Base-by-base conservation (phyloP, 495 filamentous ascomycete genomes). In the Neurospora sp. region DNA sequence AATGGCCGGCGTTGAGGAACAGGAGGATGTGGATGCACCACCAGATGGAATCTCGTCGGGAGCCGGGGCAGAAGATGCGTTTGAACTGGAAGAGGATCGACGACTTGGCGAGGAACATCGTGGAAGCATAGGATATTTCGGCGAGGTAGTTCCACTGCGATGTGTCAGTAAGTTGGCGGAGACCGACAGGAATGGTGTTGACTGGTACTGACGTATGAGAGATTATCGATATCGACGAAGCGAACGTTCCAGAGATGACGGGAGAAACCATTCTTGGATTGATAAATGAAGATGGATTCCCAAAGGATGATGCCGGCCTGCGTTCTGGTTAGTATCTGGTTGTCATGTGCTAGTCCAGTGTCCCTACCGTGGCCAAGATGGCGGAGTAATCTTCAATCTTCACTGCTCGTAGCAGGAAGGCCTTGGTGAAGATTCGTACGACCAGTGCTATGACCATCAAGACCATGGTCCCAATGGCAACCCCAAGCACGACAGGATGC, bases 21-120 rank as follows among this genome's bases (percentile, higher is more conserved):
- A 82, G 71, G 4, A 82, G 53, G 3, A 8, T 61, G 20, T 80
- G 76, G 40, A 81, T 77, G 45, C 40, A 70, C 76, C 76, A 82
- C 38, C 79, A 76, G 44, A 81, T 75, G 14, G 74, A 4, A 69
- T 80, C 77, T 2, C 77, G 61, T 9, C 73, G 69, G 8, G 75
- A 69, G 35, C 72, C 74, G 37, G 75, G 68, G 39, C 76, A 79
- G 53, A 79, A 79, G 42, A 79, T 44, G 3, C 73, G 69, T 27
- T 71, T 70, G 45, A 79, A 71, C 73, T 79, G 78, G 16, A 78
- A 73, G 39, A 79, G 73, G 22, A 79, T 77, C 20, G 75, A 77
- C 44, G 68, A 74, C 41, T 79, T 79, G 3, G 78, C 78, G 14
- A 73, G 70, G 31, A 78, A 75, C 75, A 77, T 79, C 8, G 78